Base-by-base conservation (phyloP, 441 rosid genomes). In the Adansonia gregorii region DNA sequence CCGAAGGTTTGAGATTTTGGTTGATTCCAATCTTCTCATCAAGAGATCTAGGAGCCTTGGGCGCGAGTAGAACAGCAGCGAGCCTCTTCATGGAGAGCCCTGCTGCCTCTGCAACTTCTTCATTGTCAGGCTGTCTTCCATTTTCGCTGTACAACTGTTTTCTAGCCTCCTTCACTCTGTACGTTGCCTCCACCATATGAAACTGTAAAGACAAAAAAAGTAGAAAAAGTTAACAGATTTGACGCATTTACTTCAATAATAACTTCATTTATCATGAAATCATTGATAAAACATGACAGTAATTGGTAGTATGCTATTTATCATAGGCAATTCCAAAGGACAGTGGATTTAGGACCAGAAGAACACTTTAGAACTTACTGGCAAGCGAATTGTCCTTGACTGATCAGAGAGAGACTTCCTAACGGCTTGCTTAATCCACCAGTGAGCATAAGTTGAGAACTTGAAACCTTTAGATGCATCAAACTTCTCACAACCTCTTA, bases 341-440 rank as follows among this genome's bases (percentile, higher is more conserved):
- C 14, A 22, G 45, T 24, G 12, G n/a, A 20, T 76, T 51, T 55
- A 19, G 45, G 77, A 17, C 63, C 49, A 54, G 31, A 72, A 54
- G 49, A 72, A 54, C 15, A 8, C 49, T 31, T 63, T 20, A 73
- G 63, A 80, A 81, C 92, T 82, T 87, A 91, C 99, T 0, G 99
- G 99, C 82, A 95, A 79, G 67, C 98, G 90, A 63, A 95, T 91
- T 82, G 91, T 90, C 83, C 98, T 86, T 15, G 98, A 90, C 76
- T 89, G 95, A 79, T 92, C 93, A 12, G 97, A 88, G 31, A 93
- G 98, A 77, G 92, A 88, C 84, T 87, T 95, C 74, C 97, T 80
- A 54, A 94, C 91, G 19, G 98, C 94, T 85, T 95, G 98, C 68
- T 89, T 95, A 76, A 95, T 91, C 99, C 99, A 95, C 98, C 98